A percentile compares a stretch with the other conserved stretches of the same genome.
phyloP scores from a whole-genome alignment of 306 rosid species.

The Medicago ruthenica region DNA sequence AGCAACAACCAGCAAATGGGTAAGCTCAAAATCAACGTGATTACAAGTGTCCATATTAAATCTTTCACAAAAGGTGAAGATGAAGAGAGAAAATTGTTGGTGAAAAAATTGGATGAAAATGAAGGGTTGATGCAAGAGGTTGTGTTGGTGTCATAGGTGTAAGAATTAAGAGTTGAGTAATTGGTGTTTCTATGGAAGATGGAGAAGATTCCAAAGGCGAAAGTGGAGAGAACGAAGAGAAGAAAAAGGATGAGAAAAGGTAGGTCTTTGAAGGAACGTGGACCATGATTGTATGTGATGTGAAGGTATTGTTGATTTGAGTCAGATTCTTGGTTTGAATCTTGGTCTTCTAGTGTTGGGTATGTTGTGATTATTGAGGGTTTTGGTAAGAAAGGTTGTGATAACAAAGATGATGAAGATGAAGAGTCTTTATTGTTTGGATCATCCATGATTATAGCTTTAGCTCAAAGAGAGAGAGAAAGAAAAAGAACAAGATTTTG shows the following conservation, averaged over 20 bases:
- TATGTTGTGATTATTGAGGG: slow-evolving; percentile 31
- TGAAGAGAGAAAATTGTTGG: slow-evolving; percentile 33
- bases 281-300: slow-evolving; percentile 74
- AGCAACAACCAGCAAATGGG: slow-evolving; percentile 74
- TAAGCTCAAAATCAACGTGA: slow-evolving; percentile 62
- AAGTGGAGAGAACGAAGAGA: slow-evolving; percentile 66
- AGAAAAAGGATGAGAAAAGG: slow-evolving; percentile 74
- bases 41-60: slow-evolving; percentile 77
- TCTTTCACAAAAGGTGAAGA: slow-evolving; percentile 51
- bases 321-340: slow-evolving; percentile 57
- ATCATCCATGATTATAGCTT: slow-evolving; percentile 39
- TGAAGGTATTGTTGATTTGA: slow-evolving; percentile 65
- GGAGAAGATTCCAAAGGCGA: slow-evolving; percentile 76
- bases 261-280: slow-evolving; percentile 73
- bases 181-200: slow-evolving; percentile 62
- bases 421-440: slow-evolving; percentile 57
- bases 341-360: slow-evolving; percentile 46
- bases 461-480: slow-evolving; percentile 38
- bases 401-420: neutral
- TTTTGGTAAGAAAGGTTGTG: slow-evolving; percentile 70
- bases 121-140: slow-evolving; percentile 57
- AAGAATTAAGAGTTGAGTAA: slow-evolving; percentile 62
- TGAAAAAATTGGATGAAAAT: neutral
- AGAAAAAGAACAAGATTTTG: neutral
- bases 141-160: slow-evolving; percentile 54